Conservation (phyloP, 2,329 filamentous ascomycete species). For the Stemphylium vesicarium region DNA sequence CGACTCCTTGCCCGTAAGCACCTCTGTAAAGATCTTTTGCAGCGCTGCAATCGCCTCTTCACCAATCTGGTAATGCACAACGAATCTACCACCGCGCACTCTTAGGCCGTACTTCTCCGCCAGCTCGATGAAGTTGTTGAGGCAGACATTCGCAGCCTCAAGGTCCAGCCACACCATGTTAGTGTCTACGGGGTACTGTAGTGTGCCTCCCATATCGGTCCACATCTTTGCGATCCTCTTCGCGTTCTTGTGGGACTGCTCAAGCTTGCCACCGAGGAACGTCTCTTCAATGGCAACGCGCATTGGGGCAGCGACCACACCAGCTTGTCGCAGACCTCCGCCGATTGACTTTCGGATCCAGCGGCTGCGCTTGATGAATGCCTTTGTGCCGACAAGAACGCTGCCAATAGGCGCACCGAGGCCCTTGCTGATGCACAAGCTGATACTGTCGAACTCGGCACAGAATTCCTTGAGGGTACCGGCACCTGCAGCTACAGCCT, state of each 20-base stretch:
- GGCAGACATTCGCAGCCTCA: conserved; percentile 62
- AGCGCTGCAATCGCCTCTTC: conserved; percentile 62
- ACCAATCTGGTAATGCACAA: conserved; percentile 76
- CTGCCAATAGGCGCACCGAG: conserved; percentile 82
- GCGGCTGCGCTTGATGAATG: conserved; percentile 70
- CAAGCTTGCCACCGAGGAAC: conserved; percentile 71
- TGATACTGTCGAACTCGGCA: conserved; percentile 74
- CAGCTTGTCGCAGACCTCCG: conserved; percentile 77
- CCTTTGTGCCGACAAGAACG: conserved; percentile 67
- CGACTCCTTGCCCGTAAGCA: conserved; percentile 28
- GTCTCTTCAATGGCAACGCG: conserved; percentile 80
- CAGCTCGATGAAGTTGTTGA: conserved; percentile 60
- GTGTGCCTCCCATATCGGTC: conserved; percentile 71
- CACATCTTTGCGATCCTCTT: conserved; percentile 69
- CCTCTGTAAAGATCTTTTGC: conserved; percentile 45
- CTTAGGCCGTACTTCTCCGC: conserved; percentile 65
- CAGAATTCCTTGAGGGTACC: conserved; percentile 72
- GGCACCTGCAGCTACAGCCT: conserved; percentile 74
- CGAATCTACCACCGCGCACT: conserved; percentile 64
- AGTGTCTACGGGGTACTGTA: conserved; percentile 76
- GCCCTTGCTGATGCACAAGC: conserved; percentile 81
- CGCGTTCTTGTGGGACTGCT: conserved; percentile 66
- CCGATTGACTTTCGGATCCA: conserved; percentile 83
- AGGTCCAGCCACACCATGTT: conserved; percentile 92
- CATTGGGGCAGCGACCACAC: conserved; percentile 77